phyloP scores from a whole-genome alignment of 176 grass and related monocot genomes.

The Lolium multiflorum region DNA sequence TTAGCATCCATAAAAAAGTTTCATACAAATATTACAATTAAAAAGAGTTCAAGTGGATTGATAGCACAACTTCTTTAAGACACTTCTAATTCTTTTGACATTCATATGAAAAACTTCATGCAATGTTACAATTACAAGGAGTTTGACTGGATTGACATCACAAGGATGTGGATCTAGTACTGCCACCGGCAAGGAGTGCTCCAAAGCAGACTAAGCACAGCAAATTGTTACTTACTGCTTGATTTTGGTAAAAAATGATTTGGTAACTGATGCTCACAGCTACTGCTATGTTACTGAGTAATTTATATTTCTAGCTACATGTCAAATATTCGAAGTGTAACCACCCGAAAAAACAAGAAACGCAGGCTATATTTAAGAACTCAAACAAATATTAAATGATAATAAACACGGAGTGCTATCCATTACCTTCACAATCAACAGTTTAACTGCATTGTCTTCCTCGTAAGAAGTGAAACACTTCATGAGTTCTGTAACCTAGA shows the following conservation, averaged over 20 bases:
- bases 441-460: slow-evolving; percentile 67
- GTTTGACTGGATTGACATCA: not conserved
- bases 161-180: not conserved
- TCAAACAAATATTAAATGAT: slow-evolving; percentile 19
- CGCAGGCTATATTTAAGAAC: not conserved
- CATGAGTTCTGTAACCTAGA: slow-evolving; percentile 75
- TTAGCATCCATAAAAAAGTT: not conserved
- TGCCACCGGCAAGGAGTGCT: not conserved
- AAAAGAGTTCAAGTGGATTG: not conserved
- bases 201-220: not conserved
- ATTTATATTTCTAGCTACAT: not conserved
- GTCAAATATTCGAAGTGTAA: slow-evolving; percentile 18
- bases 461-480: slow-evolving; percentile 70
- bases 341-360: not conserved
- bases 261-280: not conserved
- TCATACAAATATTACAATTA: not conserved
- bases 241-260: not conserved
- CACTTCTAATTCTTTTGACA: not conserved
- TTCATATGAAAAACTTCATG: not conserved
- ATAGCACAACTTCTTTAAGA: not conserved
- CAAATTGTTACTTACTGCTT: not conserved
- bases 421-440: slow-evolving; percentile 86
- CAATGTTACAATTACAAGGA: not conserved
- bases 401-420: not conserved
- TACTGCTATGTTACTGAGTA: slow-evolving; percentile 3